These are phyloP conservation scores for Vaccinium vitisidaea DNA, from an alignment of 148 eudicot genomes.

Conservation along the genomic window DNA sequence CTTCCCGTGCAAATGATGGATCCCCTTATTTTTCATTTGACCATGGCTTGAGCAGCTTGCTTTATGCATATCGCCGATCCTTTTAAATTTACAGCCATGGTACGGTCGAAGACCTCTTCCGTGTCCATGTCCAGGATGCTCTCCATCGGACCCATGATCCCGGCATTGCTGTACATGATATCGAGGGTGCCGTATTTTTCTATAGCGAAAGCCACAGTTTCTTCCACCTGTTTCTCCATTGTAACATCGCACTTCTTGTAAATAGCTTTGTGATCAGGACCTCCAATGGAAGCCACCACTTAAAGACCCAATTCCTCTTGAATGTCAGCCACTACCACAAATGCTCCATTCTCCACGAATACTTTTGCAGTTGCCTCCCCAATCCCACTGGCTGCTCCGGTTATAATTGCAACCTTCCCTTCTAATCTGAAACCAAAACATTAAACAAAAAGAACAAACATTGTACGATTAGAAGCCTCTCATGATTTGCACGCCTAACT, in stretches of 20 bases:
- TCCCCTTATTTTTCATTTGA: not conserved
- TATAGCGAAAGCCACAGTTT: not conserved
- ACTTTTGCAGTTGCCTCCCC: conserved; percentile 18
- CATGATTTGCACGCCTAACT: too few relatives aligned
- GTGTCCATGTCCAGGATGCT: conserved; percentile 8
- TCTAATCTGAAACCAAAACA: not conserved
- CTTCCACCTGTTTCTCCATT: not conserved
- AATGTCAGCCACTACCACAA: conserved; percentile 15
- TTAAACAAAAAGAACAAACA: too few relatives aligned
- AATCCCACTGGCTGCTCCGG: conserved; percentile 22
- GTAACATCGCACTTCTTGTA: not conserved
- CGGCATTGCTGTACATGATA: not conserved
- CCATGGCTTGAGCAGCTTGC: conserved; percentile 1
- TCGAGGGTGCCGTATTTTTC: conserved; percentile 3
- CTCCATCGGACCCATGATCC: not conserved
- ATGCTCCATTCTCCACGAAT: conserved; percentile 11
- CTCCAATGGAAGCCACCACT: not conserved
- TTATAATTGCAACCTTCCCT: conserved; percentile 10
- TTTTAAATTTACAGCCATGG: not conserved
- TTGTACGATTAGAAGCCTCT: too few relatives aligned
- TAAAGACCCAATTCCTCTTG: conserved; percentile 15
- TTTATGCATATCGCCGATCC: not conserved
- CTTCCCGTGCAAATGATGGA: not conserved
- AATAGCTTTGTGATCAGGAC: not conserved
- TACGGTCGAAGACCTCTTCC: not conserved